phyloP scores from a whole-genome alignment of 345 rosid genomes.

The Litchi chinensis region DNA sequence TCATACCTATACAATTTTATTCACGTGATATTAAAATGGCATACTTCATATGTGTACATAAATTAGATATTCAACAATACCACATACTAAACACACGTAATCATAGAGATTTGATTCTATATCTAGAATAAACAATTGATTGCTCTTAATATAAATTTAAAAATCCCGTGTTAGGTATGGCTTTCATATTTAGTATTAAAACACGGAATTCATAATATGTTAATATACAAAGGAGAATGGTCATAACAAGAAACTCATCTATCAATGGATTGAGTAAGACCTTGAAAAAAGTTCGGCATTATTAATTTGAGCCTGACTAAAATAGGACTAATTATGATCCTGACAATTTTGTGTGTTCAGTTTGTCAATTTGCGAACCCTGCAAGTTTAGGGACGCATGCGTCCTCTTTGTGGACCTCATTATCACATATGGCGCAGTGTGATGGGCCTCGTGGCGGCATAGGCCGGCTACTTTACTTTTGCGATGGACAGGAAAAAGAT shows the following conservation, averaged over 20 bases:
- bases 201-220: too few relatives aligned
- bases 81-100: too few relatives aligned
- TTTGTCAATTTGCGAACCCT: background rate
- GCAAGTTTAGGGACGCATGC: background rate
- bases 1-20: too few relatives aligned
- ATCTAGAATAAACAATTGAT: too few relatives aligned
- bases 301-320: background rate
- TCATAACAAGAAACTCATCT: background rate
- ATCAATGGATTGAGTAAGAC: background rate
- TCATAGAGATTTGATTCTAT: too few relatives aligned
- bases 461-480: slow-evolving; percentile 23
- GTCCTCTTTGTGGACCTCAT: slow-evolving; percentile 14
- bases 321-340: background rate
- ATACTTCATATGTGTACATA: too few relatives aligned
- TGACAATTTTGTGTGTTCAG: background rate
- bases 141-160: too few relatives aligned
- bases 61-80: too few relatives aligned
- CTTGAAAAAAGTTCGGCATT: background rate
- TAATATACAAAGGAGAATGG: background rate
- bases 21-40: too few relatives aligned
- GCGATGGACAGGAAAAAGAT: background rate
- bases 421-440: background rate
- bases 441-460: background rate
- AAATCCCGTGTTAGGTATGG: too few relatives aligned
- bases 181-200: too few relatives aligned